Percentiles rank a stretch among this genome's conserved stretches.
Conservation (phyloP, 2,329 filamentous ascomycete genomes). For the Tympanopsis confertula region DNA sequence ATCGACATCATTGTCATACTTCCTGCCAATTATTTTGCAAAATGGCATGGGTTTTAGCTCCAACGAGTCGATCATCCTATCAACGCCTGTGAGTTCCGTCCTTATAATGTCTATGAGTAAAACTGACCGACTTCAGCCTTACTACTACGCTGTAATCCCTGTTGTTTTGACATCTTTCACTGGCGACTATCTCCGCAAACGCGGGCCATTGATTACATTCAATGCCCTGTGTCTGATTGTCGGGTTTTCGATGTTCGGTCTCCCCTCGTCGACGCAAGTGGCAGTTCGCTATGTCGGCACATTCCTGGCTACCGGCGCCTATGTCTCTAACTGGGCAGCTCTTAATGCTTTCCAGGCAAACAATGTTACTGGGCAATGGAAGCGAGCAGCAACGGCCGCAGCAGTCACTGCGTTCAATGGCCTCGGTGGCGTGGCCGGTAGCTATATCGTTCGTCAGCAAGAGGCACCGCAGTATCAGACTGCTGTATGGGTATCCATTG, state of each 20-base stretch:
- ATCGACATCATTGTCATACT: constrained; percentile 53
- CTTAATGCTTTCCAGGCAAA: constrained; percentile 52
- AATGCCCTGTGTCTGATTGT: constrained; percentile 49
- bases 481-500: constrained; percentile 57
- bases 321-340: constrained; percentile 59
- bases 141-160: constrained; percentile 55
- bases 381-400: constrained; percentile 48
- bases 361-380: constrained; percentile 54
- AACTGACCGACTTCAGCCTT: constrained; percentile 27
- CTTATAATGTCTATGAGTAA: background rate
- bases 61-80: constrained; percentile 45
- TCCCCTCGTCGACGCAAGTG: constrained; percentile 36
- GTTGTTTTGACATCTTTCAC: constrained; percentile 50
- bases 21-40: constrained; percentile 48
- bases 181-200: constrained; percentile 46
- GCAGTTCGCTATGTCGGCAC: constrained; percentile 53
- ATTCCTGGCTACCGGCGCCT: constrained; percentile 55
- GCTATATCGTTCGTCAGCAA: constrained; percentile 48
- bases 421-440: constrained; percentile 52
- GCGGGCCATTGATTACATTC: constrained; percentile 53
- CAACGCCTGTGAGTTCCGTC: constrained; percentile 32
- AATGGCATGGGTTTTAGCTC: constrained; percentile 40
- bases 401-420: constrained; percentile 49
- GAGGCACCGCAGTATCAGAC: constrained; percentile 54
- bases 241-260: constrained; percentile 56